Percentiles rank a stretch among this genome's conserved stretches.
Evolutionary conservation across 176 grass and related monocot species (phyloP).

Genomic region (Phragmites australis): DNA sequence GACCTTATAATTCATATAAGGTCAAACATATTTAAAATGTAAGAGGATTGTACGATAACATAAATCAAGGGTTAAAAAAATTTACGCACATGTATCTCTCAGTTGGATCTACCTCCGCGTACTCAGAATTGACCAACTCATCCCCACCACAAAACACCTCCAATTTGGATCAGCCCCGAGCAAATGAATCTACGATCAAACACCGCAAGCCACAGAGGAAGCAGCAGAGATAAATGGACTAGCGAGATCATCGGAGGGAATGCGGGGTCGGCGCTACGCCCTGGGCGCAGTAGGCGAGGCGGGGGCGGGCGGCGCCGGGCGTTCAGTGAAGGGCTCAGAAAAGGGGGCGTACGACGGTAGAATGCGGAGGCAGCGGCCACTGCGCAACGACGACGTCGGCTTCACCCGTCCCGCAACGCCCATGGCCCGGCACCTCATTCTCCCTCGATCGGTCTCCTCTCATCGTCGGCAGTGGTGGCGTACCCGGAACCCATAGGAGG

Average conservation of each 20-base stretch:
- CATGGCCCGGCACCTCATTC: conserved; percentile 41
- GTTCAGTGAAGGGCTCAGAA: conserved; percentile 47
- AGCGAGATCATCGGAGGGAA: conserved; percentile 21
- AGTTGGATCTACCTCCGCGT: conserved; percentile 55
- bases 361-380: conserved; percentile 39
- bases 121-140: conserved; percentile 43
- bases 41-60: neutral
- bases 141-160: conserved; percentile 47
- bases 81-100: conserved; percentile 74
- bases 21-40: neutral
- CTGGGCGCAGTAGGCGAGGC: neutral
- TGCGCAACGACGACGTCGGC: conserved; percentile 25
- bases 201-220: neutral
- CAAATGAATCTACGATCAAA: conserved; percentile 14
- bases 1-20: too few relatives aligned
- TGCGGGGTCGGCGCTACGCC: neutral
- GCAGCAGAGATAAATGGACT: neutral
- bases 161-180: conserved; percentile 40
- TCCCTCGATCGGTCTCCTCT: conserved; percentile 21
- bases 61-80: neutral
- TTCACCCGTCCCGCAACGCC: conserved; percentile 9
- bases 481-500: conserved; percentile 5
- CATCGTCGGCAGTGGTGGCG: neutral
- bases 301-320: neutral
- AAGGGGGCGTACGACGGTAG: conserved; percentile 44